Base-by-base conservation (phyloP, 805 yeast genomes). In the Suhomyces faveliae region DNA sequence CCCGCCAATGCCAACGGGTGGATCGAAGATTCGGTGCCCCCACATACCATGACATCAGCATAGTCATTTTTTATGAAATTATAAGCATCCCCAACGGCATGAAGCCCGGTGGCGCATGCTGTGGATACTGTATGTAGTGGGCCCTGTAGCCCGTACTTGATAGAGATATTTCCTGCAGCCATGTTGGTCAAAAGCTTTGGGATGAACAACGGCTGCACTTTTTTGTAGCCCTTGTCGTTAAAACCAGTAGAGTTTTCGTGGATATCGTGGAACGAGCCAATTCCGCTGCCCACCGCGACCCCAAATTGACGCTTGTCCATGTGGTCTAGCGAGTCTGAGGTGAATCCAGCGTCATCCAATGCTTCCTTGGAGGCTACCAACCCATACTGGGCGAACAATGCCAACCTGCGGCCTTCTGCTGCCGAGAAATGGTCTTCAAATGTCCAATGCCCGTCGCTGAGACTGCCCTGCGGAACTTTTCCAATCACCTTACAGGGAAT, bases 71-170 rank as follows among this genome's bases (percentile, higher is more conserved):
- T 70, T 49, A 94, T 88, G 57, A 91, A 84, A 58, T 91, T 80
- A 55, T 76, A 79, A 0, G 97, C 97, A 62, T 94, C 99, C 3
- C 98, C 98, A 42, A 94, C 84, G 0, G 97, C 79, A 60, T 94
- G 95, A 23, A 86, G 79, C 0, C 99, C 99, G 0, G 99, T 90
- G 3, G 99, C 96, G 71, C 99, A 94, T 0, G 99, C 99, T 0
- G 98, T 90, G 1, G 96, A 80, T 0, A 83, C 94, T 0, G 96
- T 73, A 61, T 91, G 97, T 38, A 87, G 80, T 1, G 96, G 96
- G 0, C 99, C 99, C 56, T 78, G 72, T 35, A 90, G 70, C 1
- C 87, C 86, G 57, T 83, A 80, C 53, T 80, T 77, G 48, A 94
- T 91, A 5, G 96, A 85, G 5, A 94, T 80, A 51, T 89, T 83